These are phyloP conservation scores for Fusarium sulawesiense DNA, from an alignment of 2,329 filamentous ascomycete genomes.

Conservation along the genomic window DNA sequence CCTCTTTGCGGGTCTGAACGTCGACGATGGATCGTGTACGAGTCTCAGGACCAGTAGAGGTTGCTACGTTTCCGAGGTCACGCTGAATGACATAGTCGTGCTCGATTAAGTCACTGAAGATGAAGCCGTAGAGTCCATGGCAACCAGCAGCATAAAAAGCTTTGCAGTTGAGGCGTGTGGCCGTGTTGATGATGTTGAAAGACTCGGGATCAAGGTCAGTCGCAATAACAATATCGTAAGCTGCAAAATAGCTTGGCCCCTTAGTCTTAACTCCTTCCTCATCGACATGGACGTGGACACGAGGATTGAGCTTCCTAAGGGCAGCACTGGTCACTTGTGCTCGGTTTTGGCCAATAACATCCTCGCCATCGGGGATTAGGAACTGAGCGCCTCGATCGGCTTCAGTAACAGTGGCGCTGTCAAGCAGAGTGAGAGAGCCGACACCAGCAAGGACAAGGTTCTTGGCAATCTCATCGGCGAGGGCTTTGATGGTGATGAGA, in stretches of 20 bases:
- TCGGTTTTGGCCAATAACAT: conserved; percentile 82
- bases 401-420: conserved; percentile 79
- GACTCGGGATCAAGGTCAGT: conserved; percentile 84
- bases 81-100: conserved; percentile 93
- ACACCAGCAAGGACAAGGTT: conserved; percentile 96
- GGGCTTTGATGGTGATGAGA: conserved; percentile 85
- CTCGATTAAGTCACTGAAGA: conserved; percentile 91
- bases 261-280: conserved; percentile 74
- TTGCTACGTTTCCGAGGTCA: conserved; percentile 79
- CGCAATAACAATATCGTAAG: conserved; percentile 88
- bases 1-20: conserved; percentile 76
- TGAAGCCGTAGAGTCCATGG: conserved; percentile 93
- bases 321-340: conserved; percentile 82
- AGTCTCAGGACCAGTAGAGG: conserved; percentile 72
- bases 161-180: conserved; percentile 79
- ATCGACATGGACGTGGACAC: conserved; percentile 81
- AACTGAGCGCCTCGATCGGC: conserved; percentile 86
- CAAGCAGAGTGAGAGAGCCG: conserved; percentile 87
- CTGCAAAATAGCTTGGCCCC: conserved; percentile 77
- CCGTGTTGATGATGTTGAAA: conserved; percentile 84
- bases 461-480: conserved; percentile 96
- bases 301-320: conserved; percentile 87
- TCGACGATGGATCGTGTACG: conserved; percentile 80
- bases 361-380: conserved; percentile 75
- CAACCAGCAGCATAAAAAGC: conserved; percentile 90